Evolutionary conservation across 1,139 yeast genomes (phyloP).

Genomic region (Magnusiomyces sp.): DNA sequence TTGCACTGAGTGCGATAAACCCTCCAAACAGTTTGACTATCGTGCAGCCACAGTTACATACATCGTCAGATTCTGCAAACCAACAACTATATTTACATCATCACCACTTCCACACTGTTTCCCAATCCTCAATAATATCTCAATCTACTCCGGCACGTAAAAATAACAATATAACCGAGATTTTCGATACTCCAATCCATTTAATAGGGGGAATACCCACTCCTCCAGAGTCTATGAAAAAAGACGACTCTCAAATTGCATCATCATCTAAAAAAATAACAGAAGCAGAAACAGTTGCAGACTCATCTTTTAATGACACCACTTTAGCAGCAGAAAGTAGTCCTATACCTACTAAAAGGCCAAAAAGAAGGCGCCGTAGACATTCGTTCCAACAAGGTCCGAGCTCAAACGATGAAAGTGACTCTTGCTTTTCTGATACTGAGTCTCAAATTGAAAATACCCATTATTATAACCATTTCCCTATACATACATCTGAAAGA

Average conservation of each 20-base stretch:
- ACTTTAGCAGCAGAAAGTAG: too few relatives aligned
- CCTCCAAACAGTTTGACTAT: neutral
- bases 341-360: too few relatives aligned
- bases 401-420: neutral
- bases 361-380: neutral
- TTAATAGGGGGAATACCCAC: neutral
- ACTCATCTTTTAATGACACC: neutral
- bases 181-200: neutral
- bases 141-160: neutral
- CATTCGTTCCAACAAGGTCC: neutral
- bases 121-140: too few relatives aligned
- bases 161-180: neutral
- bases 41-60: neutral
- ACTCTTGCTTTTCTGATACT: neutral
- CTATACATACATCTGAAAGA: neutral
- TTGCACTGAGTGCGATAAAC: neutral
- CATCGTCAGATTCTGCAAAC: neutral
- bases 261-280: neutral
- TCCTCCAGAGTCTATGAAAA: neutral
- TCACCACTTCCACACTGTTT: neutral
- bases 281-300: neutral
- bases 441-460: neutral
- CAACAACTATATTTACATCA: neutral
- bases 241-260: too few relatives aligned
- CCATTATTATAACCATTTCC: neutral